These are phyloP conservation scores for Paraconiothyrium brasiliense DNA, from an alignment of 2,329 filamentous ascomycete species.

Conservation along the genomic window DNA sequence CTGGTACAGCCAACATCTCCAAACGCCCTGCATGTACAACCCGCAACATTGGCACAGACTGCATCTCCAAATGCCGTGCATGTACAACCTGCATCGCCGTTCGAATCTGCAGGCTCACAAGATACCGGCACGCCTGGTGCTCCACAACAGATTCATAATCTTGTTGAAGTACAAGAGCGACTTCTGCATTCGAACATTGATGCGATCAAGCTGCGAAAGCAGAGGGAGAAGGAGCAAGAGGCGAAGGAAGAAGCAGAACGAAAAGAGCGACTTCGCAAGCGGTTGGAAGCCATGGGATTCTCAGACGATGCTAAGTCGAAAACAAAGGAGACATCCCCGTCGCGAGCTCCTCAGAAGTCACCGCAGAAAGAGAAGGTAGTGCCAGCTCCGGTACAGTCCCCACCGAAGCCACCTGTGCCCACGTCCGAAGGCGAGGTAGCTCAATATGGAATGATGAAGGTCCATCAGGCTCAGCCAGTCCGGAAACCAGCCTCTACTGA, in stretches of 20 bases:
- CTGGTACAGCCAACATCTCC: conserved; percentile 40
- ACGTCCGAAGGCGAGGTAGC: conserved; percentile 66
- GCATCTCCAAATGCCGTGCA: conserved; percentile 43
- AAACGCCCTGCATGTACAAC: conserved; percentile 40
- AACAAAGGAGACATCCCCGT: conserved; percentile 50
- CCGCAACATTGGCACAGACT: conserved; percentile 31
- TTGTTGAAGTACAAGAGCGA: conserved; percentile 71
- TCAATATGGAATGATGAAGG: conserved; percentile 70
- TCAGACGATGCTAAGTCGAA: conserved; percentile 50
- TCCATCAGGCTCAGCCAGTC: conserved; percentile 65
- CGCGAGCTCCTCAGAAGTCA: conserved; percentile 42
- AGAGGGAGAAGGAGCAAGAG: conserved; percentile 64
- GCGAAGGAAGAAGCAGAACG: conserved; percentile 76
- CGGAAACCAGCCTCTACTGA: conserved; percentile 40
- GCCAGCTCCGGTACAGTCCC: conserved; percentile 50
- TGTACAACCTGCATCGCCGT: conserved; percentile 47
- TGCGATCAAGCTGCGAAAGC: conserved; percentile 72
- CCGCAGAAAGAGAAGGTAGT: conserved; percentile 57
- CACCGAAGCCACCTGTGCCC: conserved; percentile 67
- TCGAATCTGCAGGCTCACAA: conserved; percentile 43
- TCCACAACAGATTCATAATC: conserved; percentile 63
- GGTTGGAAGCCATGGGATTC: conserved; percentile 75
- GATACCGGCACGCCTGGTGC: conserved; percentile 42
- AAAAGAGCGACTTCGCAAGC: conserved; percentile 75
- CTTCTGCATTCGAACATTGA: conserved; percentile 78